Percentiles rank a stretch among this genome's conserved stretches.
These are phyloP conservation scores for Thamnidium elegans DNA, from an alignment of 192 early-diverging fungal genomes.

Conservation along the genomic window DNA sequence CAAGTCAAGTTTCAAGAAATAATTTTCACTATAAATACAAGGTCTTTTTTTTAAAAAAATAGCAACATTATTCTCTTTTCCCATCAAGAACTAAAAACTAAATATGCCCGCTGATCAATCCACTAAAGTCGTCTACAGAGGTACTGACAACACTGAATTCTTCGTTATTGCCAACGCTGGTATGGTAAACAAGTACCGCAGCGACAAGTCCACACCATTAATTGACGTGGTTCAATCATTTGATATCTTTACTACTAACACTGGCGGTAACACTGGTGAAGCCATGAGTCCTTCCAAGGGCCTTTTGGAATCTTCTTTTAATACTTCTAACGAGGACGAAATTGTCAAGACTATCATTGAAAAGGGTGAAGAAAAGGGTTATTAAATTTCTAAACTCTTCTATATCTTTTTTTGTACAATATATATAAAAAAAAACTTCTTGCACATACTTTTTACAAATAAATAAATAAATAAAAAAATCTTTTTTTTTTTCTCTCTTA, in stretches of 20 bases:
- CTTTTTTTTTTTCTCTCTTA: neutral
- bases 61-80: neutral
- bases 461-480: too few relatives aligned
- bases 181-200: conserved; percentile 32
- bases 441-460: neutral
- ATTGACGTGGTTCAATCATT: conserved; percentile 37
- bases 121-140: conserved; percentile 30
- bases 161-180: conserved; percentile 29
- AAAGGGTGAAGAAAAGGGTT: conserved; percentile 27
- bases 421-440: neutral
- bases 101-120: neutral
- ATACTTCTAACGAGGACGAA: conserved; percentile 26
- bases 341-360: conserved; percentile 35
- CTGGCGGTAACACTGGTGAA: conserved; percentile 33
- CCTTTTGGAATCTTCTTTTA: conserved; percentile 25
- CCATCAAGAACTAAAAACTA: neutral
- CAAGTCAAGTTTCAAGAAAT: neutral
- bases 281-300: conserved; percentile 33
- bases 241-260: conserved; percentile 26
- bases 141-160: conserved; percentile 25
- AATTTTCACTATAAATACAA: neutral
- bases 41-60: neutral
- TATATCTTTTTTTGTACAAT: neutral
- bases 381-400: conserved; percentile 5
- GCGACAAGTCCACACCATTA: conserved; percentile 36